A percentile compares a stretch with the other conserved stretches of the same genome.
These are phyloP conservation scores for Kandelia obovata DNA, from an alignment of 345 rosid species.

Conservation along the genomic window DNA sequence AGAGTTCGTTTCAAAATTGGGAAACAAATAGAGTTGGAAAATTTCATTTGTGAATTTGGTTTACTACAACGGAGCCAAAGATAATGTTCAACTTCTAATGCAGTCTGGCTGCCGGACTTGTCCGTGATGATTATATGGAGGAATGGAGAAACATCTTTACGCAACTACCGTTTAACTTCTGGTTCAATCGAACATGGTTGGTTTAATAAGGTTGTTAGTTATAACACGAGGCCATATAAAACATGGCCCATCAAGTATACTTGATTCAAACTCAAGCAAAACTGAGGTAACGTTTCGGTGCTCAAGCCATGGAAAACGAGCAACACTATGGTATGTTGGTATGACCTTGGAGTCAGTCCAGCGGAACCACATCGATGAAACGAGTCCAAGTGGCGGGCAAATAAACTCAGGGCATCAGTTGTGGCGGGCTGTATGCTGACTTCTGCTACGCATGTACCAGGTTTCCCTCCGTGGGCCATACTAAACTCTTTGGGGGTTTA, in stretches of 20 bases:
- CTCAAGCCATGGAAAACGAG: no score
- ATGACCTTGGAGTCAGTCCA: conserved; percentile 3
- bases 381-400: no score
- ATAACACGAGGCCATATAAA: not conserved
- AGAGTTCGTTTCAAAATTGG: not conserved
- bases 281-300: not conserved
- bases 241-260: not conserved
- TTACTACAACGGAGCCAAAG: no score
- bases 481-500: not conserved
- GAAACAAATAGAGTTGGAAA: no score
- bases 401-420: no score
- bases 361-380: not conserved
- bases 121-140: no score
- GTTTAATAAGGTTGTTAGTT: not conserved
- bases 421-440: no score
- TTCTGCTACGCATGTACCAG: no score
- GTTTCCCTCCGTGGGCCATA: not conserved
- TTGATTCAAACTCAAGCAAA: not conserved
- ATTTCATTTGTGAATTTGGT: no score
- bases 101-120: no score
- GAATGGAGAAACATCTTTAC: no score
- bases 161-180: not conserved
- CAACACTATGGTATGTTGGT: not conserved
- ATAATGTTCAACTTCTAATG: no score
- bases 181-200: not conserved